Base-by-base conservation (phyloP, 345 rosid species). In the Hypericum perforatum region DNA sequence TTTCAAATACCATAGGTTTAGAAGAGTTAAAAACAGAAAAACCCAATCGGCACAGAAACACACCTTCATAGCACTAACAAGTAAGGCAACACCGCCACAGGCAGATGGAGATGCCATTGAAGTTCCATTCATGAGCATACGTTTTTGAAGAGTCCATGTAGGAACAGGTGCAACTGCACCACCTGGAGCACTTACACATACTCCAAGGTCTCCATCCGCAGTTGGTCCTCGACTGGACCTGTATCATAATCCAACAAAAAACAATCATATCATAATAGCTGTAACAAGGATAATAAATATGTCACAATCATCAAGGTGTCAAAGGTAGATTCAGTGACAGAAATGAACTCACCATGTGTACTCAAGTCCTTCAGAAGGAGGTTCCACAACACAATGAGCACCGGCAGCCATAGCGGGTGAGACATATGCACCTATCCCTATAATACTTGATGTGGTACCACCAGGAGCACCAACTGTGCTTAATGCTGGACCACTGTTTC, bases 101-200 rank as follows among this genome's bases (percentile, higher is more conserved):
- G 99, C 97, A 66, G 95, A 94, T 54, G 97, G 99, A 79, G 97
- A 94, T 61, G 97, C 75, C 99, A 94, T 94, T 59, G 99, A 94
- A 56, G 99, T 94, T 61, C 99, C 99, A 76, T 89, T 94, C 99
- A 86, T 89, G 57, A 94, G 91, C 97, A 85, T 89, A 54, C 95
- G 94, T 50, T 80, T 76, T 71, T 94, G 99, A 68, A 89, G 97
- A 51, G 97, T 89, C 99, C 99, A 89, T 63, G 86, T 85, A 65
- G 99, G 95, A 37, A 94, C 99, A 50, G 99, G 99, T 67, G 97
- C 97, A 67, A 94, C 87, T 61, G 97, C 99, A 57, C 89, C 99
- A 65, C 99, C 97, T 73, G 99, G 95, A 63, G 99, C 99, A 80
- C 97, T 84, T 54, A 89, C 70, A 77, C 74, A 72, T 61, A 94